Base-by-base conservation (phyloP, 768 basidiomycete genomes). In the Calocybe cyanea region DNA sequence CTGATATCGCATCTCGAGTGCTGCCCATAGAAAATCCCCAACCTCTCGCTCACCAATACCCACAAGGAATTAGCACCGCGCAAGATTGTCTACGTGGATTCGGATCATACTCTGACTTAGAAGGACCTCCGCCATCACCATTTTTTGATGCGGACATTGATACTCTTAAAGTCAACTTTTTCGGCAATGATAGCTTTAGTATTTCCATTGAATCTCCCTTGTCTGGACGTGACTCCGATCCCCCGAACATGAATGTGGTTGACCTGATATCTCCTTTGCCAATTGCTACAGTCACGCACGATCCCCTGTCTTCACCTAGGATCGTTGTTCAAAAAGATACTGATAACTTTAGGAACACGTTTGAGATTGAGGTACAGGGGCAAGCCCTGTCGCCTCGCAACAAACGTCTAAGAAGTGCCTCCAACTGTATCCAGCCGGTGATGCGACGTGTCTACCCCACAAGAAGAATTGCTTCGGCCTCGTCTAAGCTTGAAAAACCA, bases 311-410 rank as follows among this genome's bases (percentile, higher is more conserved):
- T 23, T 45, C 51, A n/a, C 48, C 43, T 7, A 19, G 31, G 21
- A 50, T 48, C 19, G 37, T 48, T 7, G 45, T 43, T 30, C 18
- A 28, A 17, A 34, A 48, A 2, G 23, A 39, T 36, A 23, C 18
- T 7, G 48, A 49, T 17, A 13, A 41, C 18, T 55, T 55, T 33
- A 44, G 38, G 25, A 53, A 55, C 38, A 53, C 24, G n/a, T 55
- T 53, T 35, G 37, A 48, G 24, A 25, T 20, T 14, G 49, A 45
- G n/a, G 25, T 39, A 0, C 45, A 49, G 42, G 43, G 40, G 14
- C 40, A 41, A 7, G 41, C 52, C 14, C 42, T 45, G 11, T 46
- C 52, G 36, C 48, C 52, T 13, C 49, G 50, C 20, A 50, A 44
- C 24, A 49, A 50, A 41, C 52, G 48, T 7, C 33, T 50, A n/a